A percentile compares a stretch with the other conserved stretches of the same genome.
Evolutionary conservation across 139 green algal genomes (phyloP).

Genomic region (Volvox africanus): DNA sequence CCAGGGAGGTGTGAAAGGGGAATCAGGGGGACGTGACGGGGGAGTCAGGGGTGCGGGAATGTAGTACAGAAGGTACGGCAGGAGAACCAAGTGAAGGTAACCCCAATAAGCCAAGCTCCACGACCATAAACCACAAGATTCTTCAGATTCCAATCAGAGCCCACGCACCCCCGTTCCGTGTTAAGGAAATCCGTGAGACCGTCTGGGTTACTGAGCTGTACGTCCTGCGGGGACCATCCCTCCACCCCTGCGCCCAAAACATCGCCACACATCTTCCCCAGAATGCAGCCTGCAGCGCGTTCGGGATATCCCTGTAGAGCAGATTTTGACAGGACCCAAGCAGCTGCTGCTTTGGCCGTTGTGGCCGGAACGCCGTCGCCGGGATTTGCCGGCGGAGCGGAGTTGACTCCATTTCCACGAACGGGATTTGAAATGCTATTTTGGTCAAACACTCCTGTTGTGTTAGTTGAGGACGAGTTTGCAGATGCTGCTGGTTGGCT

Average conservation of each 20-base stretch:
- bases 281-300: constrained; percentile 13
- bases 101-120: too few relatives aligned
- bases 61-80: too few relatives aligned
- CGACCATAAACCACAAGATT: too few relatives aligned
- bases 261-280: constrained; percentile 52
- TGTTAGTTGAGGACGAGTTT: neutral
- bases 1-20: too few relatives aligned
- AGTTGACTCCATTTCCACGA: too few relatives aligned
- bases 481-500: too few relatives aligned
- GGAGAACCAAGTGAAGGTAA: too few relatives aligned
- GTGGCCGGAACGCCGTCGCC: neutral
- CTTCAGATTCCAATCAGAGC: too few relatives aligned
- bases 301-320: neutral
- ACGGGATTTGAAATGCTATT: neutral
- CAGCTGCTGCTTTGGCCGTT: neutral
- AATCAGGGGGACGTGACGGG: too few relatives aligned
- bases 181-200: constrained; percentile 36
- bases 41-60: too few relatives aligned
- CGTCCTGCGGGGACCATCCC: constrained; percentile 14
- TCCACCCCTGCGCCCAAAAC: constrained; percentile 51
- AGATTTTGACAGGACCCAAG: neutral
- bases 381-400: neutral
- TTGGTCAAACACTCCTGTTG: neutral
- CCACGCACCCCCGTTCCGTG: constrained; percentile 38
- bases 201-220: neutral